Percentiles rank a stretch among this genome's conserved stretches.
Conservation (phyloP, 2,329 filamentous ascomycete genomes). For the Colletotrichum orbiculare region DNA sequence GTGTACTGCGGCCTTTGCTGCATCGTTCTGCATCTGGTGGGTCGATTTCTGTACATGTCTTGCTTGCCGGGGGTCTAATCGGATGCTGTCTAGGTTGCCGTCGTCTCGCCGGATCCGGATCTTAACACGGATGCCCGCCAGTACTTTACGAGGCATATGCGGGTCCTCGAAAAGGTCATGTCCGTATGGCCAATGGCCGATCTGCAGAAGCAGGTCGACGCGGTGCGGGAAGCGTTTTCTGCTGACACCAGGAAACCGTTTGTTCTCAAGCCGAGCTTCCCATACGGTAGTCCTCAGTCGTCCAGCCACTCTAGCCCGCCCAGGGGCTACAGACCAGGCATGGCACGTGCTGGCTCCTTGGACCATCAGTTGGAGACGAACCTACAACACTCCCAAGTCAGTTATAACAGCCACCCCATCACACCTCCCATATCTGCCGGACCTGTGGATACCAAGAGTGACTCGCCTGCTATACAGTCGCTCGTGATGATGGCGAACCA, state of each 20-base stretch:
- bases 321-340: constrained; percentile 61
- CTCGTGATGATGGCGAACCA: constrained; percentile 76
- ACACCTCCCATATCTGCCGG: constrained; percentile 83
- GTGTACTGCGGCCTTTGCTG: constrained; percentile 94
- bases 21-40: constrained; percentile 91
- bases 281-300: constrained; percentile 81
- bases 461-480: constrained; percentile 78
- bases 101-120: constrained; percentile 92
- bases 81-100: constrained; percentile 75
- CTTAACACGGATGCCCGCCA: constrained; percentile 86
- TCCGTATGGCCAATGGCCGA: constrained; percentile 88
- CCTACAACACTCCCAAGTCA: constrained; percentile 68
- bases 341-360: constrained; percentile 60
- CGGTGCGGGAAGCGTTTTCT: constrained; percentile 90
- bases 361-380: constrained; percentile 65
- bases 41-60: constrained; percentile 49
- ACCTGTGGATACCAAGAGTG: constrained; percentile 79
- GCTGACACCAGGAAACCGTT: constrained; percentile 87
- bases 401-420: constrained; percentile 77
- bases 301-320: constrained; percentile 73
- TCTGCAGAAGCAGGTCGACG: constrained; percentile 89
- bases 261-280: constrained; percentile 87
- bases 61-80: constrained; percentile 8
- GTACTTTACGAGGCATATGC: constrained; percentile 94
- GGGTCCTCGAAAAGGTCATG: constrained; percentile 87